phyloP scores from a whole-genome alignment of 2,329 filamentous ascomycete species.

The Microdochium paspali region DNA sequence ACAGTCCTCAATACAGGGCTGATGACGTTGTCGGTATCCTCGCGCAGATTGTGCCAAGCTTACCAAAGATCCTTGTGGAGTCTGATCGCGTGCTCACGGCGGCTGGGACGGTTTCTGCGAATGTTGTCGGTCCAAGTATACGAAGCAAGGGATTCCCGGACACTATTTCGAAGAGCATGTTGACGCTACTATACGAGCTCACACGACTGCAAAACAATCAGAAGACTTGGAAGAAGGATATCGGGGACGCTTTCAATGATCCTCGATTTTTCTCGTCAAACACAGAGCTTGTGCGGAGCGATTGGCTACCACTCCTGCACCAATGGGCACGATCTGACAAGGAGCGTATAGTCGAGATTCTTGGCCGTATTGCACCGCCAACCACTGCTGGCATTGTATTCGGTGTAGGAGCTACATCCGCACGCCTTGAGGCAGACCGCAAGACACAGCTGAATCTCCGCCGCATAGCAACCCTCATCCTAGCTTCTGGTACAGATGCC shows the following conservation, averaged over 20 bases:
- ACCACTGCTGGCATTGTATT: slow-evolving; percentile 91
- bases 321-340: slow-evolving; percentile 85
- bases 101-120: slow-evolving; percentile 71
- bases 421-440: slow-evolving; percentile 87
- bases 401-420: slow-evolving; percentile 91
- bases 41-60: slow-evolving; percentile 66
- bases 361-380: slow-evolving; percentile 71
- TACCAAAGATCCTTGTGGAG: slow-evolving; percentile 77
- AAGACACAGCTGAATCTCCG: slow-evolving; percentile 86
- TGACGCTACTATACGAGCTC: slow-evolving; percentile 69
- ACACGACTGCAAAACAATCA: slow-evolving; percentile 69
- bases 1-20: slow-evolving; percentile 36
- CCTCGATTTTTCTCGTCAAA: slow-evolving; percentile 70
- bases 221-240: slow-evolving; percentile 88
- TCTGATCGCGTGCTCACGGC: slow-evolving; percentile 74
- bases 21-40: slow-evolving; percentile 77
- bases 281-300: slow-evolving; percentile 53
- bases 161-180: slow-evolving; percentile 62
- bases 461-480: slow-evolving; percentile 67
- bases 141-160: slow-evolving; percentile 81
- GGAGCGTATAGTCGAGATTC: slow-evolving; percentile 73
- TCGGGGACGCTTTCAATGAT: slow-evolving; percentile 88
- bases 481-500: slow-evolving; percentile 68
- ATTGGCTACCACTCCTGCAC: slow-evolving; percentile 75
- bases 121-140: slow-evolving; percentile 72